Evolutionary conservation across 2,329 filamentous ascomycete genomes (phyloP).

Genomic region (Fusarium sp.): DNA sequence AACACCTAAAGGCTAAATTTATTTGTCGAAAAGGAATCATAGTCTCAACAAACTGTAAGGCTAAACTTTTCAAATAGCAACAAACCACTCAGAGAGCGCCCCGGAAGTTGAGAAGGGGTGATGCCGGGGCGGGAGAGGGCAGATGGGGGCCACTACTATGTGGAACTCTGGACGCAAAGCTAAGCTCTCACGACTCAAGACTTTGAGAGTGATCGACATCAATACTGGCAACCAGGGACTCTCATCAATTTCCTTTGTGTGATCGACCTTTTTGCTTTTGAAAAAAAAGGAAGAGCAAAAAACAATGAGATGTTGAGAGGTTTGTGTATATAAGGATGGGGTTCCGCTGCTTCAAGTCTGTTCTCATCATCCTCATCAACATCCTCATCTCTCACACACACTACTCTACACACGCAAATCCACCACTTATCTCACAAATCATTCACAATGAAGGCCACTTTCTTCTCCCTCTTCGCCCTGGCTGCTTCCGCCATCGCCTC

Average conservation of each 20-base stretch:
- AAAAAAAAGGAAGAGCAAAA: neutral
- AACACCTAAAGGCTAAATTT: neutral
- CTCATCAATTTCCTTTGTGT: neutral
- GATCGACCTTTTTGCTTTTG: neutral
- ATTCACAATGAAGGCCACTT: slow-evolving; percentile 45
- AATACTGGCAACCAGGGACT: neutral
- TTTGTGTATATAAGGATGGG: slow-evolving; percentile 17
- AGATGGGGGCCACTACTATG: too few species aligned
- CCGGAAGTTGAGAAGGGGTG: neutral
- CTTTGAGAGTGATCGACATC: slow-evolving; percentile 29
- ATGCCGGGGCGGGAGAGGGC: neutral
- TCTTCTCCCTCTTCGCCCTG: slow-evolving; percentile 44
- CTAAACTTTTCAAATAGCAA: neutral
- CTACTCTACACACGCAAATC: neutral
- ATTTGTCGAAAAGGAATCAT: neutral
- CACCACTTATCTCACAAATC: neutral
- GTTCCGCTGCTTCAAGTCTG: neutral
- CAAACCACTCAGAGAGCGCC: neutral
- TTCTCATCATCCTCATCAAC: slow-evolving; percentile 23
- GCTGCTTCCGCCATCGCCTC: slow-evolving; percentile 41
- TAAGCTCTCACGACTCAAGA: slow-evolving; percentile 11
- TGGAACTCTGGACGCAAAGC: slow-evolving; percentile 3
- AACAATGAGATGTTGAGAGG: too few species aligned
- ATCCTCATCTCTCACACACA: neutral
- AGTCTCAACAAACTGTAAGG: neutral